Evolutionary conservation across 768 basidiomycete species (phyloP).

Genomic region (Suillus ampliporus): DNA sequence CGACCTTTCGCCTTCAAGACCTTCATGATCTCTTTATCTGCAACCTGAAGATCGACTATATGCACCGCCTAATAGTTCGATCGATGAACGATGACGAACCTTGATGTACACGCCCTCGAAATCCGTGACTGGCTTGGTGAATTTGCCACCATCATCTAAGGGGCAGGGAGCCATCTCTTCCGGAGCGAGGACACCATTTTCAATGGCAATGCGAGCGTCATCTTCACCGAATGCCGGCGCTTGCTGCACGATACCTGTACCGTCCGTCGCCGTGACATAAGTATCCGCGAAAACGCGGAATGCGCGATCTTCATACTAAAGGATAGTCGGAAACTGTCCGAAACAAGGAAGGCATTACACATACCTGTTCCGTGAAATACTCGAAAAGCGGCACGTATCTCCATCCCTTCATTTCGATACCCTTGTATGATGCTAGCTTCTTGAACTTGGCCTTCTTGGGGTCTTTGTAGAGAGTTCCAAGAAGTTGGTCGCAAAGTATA

Average conservation of each 20-base stretch:
- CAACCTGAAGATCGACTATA: slow-evolving; percentile 56
- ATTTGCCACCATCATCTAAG: slow-evolving; percentile 87
- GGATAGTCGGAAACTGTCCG: background rate
- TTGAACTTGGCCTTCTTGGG: slow-evolving; percentile 97
- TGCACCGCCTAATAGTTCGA: slow-evolving; percentile 8
- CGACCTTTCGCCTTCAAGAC: slow-evolving; percentile 85
- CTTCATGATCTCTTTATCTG: slow-evolving; percentile 95
- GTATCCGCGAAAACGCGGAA: slow-evolving; percentile 90
- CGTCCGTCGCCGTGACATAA: slow-evolving; percentile 92
- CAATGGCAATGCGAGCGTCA: slow-evolving; percentile 92
- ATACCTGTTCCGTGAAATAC: slow-evolving; percentile 93
- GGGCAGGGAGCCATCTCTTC: slow-evolving; percentile 98
- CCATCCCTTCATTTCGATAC: slow-evolving; percentile 95
- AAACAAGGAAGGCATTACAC: slow-evolving; percentile 19
- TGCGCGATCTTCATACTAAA: slow-evolving; percentile 87
- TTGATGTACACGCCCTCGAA: slow-evolving; percentile 91
- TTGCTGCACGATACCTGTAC: slow-evolving; percentile 99
- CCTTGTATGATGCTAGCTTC: slow-evolving; percentile 86
- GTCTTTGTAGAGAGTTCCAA: slow-evolving; percentile 92
- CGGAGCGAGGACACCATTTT: slow-evolving; percentile 77
- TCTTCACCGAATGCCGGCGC: slow-evolving; percentile 99
- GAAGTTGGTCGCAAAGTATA: slow-evolving; percentile 88
- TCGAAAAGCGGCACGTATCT: slow-evolving; percentile 94
- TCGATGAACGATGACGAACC: slow-evolving; percentile 46
- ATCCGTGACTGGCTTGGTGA: slow-evolving; percentile 89